phyloP scores from a whole-genome alignment of 2,329 filamentous ascomycete genomes.

The Fusarium stilboides region DNA sequence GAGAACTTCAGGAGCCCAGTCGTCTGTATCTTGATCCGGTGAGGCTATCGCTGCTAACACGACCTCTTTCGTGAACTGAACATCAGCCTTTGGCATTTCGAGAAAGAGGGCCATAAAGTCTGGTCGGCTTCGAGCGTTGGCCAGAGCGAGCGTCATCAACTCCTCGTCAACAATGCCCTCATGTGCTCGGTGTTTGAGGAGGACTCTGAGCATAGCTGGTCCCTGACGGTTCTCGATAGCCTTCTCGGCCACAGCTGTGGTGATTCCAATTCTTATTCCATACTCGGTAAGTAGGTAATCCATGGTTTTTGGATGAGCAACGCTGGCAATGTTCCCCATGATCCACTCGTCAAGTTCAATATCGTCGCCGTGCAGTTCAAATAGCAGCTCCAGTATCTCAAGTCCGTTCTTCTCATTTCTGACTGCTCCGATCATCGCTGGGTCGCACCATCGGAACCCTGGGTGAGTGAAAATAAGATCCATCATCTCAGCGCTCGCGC shows the following conservation, averaged over 20 bases:
- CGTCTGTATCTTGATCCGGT: conserved; percentile 23
- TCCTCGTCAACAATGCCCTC: conserved; percentile 27
- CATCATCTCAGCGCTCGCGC: conserved; percentile 25
- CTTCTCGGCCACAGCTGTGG: conserved; percentile 21
- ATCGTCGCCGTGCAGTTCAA: conserved; percentile 17
- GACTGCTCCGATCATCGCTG: conserved; percentile 28
- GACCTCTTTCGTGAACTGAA: conserved; percentile 30
- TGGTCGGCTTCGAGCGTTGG: conserved; percentile 27
- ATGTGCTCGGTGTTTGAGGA: conserved; percentile 27
- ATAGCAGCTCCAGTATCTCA: conserved; percentile 13
- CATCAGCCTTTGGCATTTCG: conserved; percentile 21
- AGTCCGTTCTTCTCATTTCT: conserved; percentile 28
- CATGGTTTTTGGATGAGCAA: conserved; percentile 28
- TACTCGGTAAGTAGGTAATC: conserved; percentile 29
- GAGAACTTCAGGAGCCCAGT: conserved; percentile 34
- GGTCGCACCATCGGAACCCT: conserved; percentile 28
- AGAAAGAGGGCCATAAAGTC: conserved; percentile 35
- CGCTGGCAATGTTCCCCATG: conserved; percentile 31
- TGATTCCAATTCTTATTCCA: conserved; percentile 23
- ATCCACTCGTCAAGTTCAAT: conserved; percentile 33
- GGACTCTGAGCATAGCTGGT: conserved; percentile 32
- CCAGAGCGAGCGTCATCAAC: conserved; percentile 28
- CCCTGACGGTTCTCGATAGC: conserved; percentile 35
- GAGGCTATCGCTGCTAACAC: conserved; percentile 27
- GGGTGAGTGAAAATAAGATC: conserved; percentile 21